Evolutionary conservation across 1,284 basidiomycete species (phyloP).

Genomic region (Pholiota adiposa): DNA sequence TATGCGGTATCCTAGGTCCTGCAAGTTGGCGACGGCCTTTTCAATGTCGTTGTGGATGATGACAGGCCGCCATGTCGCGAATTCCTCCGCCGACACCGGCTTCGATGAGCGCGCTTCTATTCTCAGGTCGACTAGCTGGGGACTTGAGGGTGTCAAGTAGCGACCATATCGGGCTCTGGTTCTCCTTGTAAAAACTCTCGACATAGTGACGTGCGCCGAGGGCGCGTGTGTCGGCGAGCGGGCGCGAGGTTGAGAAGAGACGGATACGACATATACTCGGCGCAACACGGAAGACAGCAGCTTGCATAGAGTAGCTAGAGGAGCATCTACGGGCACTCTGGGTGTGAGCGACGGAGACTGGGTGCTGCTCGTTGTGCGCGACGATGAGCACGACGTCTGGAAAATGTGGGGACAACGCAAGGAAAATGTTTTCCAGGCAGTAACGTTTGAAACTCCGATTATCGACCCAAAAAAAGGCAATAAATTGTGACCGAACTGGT

Average conservation of each 20-base stretch:
- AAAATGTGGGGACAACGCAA: no score
- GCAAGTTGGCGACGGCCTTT: constrained; percentile 32
- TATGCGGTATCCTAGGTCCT: constrained; percentile 14
- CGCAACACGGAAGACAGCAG: constrained; percentile 21
- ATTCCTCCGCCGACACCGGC: constrained; percentile 39
- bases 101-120: constrained; percentile 31
- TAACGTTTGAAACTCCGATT: no score
- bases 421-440: no score
- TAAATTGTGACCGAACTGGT: no score
- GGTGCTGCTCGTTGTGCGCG: no score
- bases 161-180: constrained; percentile 37
- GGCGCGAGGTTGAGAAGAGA: not conserved
- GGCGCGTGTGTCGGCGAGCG: not conserved
- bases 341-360: no score
- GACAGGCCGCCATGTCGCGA: constrained; percentile 39
- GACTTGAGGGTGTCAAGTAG: constrained; percentile 31
- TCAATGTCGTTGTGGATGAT: constrained; percentile 38
- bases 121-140: constrained; percentile 21
- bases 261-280: constrained; percentile 13
- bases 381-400: no score
- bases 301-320: constrained; percentile 28
- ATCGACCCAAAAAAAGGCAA: no score
- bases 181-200: constrained; percentile 32
- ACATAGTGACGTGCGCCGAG: constrained; percentile 31
- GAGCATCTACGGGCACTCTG: constrained; percentile 25